Evolutionary conservation across 208 protist species (phyloP).

Genomic region (Acanthamoeba healyi): DNA sequence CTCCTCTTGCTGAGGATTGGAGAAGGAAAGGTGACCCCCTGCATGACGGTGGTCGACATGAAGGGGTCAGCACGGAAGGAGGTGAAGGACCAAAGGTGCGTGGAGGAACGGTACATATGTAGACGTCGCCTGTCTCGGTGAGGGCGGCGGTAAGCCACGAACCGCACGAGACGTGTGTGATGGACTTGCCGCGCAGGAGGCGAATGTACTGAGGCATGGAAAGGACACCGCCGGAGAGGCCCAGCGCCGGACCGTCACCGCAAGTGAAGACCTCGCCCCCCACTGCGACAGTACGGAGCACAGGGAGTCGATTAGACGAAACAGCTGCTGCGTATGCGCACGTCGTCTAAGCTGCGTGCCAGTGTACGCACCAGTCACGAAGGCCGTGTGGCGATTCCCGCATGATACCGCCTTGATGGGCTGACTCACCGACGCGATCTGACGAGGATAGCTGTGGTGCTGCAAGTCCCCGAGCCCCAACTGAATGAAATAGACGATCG

Average conservation of each 20-base stretch:
- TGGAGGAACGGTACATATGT: background rate
- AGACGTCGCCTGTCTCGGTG: constrained; percentile 62
- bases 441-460: constrained; percentile 23
- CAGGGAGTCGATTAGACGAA: too few species aligned
- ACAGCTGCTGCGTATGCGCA: too few species aligned
- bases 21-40: constrained; percentile 23
- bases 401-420: constrained; percentile 41
- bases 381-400: constrained; percentile 20
- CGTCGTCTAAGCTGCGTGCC: background rate
- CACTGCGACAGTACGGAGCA: background rate
- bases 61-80: background rate
- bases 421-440: background rate
- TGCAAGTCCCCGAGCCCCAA: constrained; percentile 22
- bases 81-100: background rate
- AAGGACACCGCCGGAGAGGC: background rate
- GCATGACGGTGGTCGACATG: background rate
- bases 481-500: background rate
- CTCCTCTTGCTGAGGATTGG: background rate
- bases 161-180: constrained; percentile 3
- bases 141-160: constrained; percentile 46
- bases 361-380: background rate
- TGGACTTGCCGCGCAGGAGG: constrained; percentile 31
- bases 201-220: background rate
- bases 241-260: constrained; percentile 17
- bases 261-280: constrained; percentile 38